A percentile compares a stretch with the other conserved stretches of the same genome.
These are phyloP conservation scores for Fermentozyma sake DNA, from an alignment of 1,139 yeast species.

Conservation along the genomic window DNA sequence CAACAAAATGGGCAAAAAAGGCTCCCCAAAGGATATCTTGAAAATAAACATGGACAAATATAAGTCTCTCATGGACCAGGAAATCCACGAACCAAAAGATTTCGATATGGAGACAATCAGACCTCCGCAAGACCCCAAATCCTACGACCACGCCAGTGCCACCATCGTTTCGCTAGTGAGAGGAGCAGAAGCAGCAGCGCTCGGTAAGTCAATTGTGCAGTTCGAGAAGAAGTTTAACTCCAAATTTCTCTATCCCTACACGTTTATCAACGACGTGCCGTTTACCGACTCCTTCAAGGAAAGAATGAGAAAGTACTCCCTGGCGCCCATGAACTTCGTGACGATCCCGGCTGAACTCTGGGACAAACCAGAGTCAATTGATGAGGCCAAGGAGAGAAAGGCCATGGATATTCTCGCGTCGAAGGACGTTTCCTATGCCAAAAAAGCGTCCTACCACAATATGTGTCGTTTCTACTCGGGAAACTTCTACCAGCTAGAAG, in stretches of 20 bases:
- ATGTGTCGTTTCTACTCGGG: constrained; percentile 77
- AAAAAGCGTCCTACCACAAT: constrained; percentile 61
- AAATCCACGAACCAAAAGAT: constrained; percentile 49
- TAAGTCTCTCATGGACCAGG: constrained; percentile 23
- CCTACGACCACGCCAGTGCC: constrained; percentile 58
- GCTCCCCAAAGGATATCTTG: constrained; percentile 26
- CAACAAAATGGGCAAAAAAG: constrained; percentile 25
- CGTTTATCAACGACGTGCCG: constrained; percentile 68
- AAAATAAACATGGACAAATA: constrained; percentile 30
- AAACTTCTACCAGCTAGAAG: constrained; percentile 58
- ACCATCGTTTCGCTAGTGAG: constrained; percentile 70
- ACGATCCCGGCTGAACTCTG: constrained; percentile 52
- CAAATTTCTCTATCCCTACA: constrained; percentile 75
- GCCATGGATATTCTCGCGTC: constrained; percentile 37
- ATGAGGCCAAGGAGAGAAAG: constrained; percentile 33
- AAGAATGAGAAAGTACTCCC: constrained; percentile 34
- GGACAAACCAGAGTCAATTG: constrained; percentile 61
- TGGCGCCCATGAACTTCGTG: constrained; percentile 57
- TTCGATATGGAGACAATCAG: constrained; percentile 31
- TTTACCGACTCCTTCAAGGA: constrained; percentile 56
- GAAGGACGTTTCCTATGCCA: constrained; percentile 60
- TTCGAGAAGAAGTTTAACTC: constrained; percentile 64
- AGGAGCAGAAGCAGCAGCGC: constrained; percentile 50
- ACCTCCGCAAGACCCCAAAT: constrained; percentile 19
- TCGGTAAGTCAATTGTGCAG: constrained; percentile 49